Conservation (phyloP, 108 stramenopile species). For the Conticribra guillardii region DNA sequence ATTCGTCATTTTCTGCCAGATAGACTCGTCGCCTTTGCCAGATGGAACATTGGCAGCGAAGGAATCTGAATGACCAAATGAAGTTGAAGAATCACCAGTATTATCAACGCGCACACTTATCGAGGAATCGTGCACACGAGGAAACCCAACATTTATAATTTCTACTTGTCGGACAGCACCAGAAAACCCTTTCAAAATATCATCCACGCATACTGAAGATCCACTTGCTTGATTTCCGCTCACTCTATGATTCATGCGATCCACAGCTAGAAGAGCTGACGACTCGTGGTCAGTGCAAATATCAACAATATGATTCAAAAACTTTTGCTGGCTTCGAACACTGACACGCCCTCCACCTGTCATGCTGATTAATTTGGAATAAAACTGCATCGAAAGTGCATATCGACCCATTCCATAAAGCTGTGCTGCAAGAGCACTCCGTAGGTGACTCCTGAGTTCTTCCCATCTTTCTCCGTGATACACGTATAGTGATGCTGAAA, state of each 20-base stretch:
- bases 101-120: conserved; percentile 57
- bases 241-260: conserved; percentile 65
- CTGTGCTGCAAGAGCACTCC: conserved; percentile 83
- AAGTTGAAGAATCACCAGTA: conserved; percentile 29
- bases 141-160: conserved; percentile 74
- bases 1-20: conserved; percentile 77
- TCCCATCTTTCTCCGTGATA: conserved; percentile 79
- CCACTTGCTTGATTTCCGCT: conserved; percentile 18
- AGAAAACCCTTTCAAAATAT: conserved; percentile 24
- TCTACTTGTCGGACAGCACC: conserved; percentile 66
- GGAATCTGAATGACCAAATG: conserved; percentile 36
- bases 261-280: conserved; percentile 73
- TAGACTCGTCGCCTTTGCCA: conserved; percentile 23
- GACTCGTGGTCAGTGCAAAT: conserved; percentile 75
- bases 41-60: conserved; percentile 8
- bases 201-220: conserved; percentile 20
- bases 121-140: conserved; percentile 63
- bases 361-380: conserved; percentile 69
- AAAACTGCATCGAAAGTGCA: conserved; percentile 70
- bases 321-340: conserved; percentile 84
- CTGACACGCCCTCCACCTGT: conserved; percentile 73
- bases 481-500: conserved; percentile 76
- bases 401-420: conserved; percentile 80
- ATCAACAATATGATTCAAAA: conserved; percentile 70
- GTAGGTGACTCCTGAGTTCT: conserved; percentile 80